Percentiles rank a stretch among this genome's conserved stretches.
Conservation (phyloP, 2,329 filamentous ascomycete genomes). For the Geosmithia morbida region DNA sequence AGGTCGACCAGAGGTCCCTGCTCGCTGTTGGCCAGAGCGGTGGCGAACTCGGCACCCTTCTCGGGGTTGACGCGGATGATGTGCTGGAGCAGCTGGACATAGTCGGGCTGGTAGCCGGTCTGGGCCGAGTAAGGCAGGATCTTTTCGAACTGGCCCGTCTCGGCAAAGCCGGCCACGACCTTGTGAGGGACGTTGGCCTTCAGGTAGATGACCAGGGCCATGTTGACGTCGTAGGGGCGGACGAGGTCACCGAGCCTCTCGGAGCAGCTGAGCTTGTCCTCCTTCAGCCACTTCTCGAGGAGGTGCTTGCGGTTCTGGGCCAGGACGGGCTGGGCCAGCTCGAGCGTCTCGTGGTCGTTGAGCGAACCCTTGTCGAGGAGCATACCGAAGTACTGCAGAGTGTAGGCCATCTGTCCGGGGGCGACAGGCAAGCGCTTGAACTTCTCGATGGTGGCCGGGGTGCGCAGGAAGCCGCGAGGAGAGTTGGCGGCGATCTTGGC, state of each 20-base stretch:
- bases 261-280: constrained; percentile 90
- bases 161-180: constrained; percentile 87
- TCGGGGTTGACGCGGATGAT: constrained; percentile 85
- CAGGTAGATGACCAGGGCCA: constrained; percentile 81
- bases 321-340: constrained; percentile 84
- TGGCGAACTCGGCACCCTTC: constrained; percentile 89
- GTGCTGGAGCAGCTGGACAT: constrained; percentile 80
- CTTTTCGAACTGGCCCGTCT: constrained; percentile 93
- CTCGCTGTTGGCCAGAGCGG: constrained; percentile 80
- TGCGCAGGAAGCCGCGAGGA: constrained; percentile 87
- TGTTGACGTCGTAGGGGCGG: constrained; percentile 72
- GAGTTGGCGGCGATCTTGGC: constrained; percentile 96
- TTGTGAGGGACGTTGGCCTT: constrained; percentile 86
- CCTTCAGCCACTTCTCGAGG: constrained; percentile 94
- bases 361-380: constrained; percentile 87
- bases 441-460: constrained; percentile 85
- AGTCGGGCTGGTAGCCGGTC: constrained; percentile 86
- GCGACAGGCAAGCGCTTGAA: constrained; percentile 79
- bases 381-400: constrained; percentile 96
- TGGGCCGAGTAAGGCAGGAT: constrained; percentile 84
- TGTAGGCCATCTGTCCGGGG: constrained; percentile 79
- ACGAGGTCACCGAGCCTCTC: constrained; percentile 94
- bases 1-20: constrained; percentile 79
- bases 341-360: constrained; percentile 87
- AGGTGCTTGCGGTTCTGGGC: constrained; percentile 90